Evolutionary conservation across 176 grass and related monocot species (phyloP).

Genomic region (Cenchrus purpureus): DNA sequence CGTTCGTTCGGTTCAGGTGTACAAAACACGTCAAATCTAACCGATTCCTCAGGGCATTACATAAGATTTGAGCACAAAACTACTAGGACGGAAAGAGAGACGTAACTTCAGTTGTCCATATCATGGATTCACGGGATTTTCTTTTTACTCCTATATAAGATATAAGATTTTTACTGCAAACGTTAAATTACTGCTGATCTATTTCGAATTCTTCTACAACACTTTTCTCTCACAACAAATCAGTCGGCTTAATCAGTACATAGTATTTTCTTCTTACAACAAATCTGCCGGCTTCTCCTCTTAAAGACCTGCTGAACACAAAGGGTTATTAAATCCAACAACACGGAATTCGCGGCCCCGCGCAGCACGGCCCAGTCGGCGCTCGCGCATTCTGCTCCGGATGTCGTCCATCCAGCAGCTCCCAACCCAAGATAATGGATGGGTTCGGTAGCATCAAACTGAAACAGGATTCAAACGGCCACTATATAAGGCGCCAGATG

Average conservation of each 20-base stretch:
- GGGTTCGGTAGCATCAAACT: constrained; percentile 38
- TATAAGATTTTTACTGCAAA: background rate
- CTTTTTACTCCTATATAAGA: background rate
- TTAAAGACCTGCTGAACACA: too few relatives aligned
- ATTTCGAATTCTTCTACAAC: background rate
- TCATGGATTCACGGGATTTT: background rate
- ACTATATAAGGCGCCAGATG: constrained; percentile 49
- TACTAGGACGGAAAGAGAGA: background rate
- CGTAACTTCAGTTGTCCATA: background rate
- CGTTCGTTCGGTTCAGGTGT: background rate
- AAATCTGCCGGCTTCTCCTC: too few relatives aligned
- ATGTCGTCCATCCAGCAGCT: background rate
- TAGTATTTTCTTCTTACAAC: too few relatives aligned
- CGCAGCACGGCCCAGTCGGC: constrained; percentile 31
- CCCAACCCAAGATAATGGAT: constrained; percentile 38
- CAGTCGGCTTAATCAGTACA: too few relatives aligned
- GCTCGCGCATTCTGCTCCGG: constrained; percentile 1
- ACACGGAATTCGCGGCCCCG: constrained; percentile 21
- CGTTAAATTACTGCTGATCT: background rate
- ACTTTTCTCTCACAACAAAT: too few relatives aligned
- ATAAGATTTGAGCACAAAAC: background rate
- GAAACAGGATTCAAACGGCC: background rate
- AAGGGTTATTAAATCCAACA: background rate
- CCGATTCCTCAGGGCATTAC: background rate
- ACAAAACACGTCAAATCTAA: background rate